Evolutionary conservation across 192 early-diverging fungal species (phyloP).

Genomic region (Coemansia asiatica): DNA sequence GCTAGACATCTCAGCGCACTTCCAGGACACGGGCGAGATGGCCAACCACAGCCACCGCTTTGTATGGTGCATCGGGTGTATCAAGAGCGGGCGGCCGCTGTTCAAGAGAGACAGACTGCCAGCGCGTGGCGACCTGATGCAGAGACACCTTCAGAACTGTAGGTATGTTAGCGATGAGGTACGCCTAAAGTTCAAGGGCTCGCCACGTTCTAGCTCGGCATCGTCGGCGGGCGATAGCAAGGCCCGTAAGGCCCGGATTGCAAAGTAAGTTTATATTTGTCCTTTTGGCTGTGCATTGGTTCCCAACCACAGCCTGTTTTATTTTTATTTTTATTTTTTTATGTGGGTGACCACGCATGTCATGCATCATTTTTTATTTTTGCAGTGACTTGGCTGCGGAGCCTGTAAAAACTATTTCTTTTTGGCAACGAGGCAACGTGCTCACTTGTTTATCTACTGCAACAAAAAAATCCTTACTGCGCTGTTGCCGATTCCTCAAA

Average conservation of each 20-base stretch:
- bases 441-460: too few relatives aligned
- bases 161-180: conserved; percentile 42
- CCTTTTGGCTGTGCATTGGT: not conserved
- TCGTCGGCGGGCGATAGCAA: conserved; percentile 44
- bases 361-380: conserved; percentile 4
- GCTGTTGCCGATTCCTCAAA: too few relatives aligned
- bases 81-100: conserved; percentile 49
- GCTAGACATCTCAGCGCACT: conserved; percentile 52
- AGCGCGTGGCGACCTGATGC: conserved; percentile 55
- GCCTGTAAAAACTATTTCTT: not conserved
- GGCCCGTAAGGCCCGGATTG: conserved; percentile 30
- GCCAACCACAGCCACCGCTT: conserved; percentile 57
- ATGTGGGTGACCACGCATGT: not conserved
- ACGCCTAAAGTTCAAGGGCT: conserved; percentile 34
- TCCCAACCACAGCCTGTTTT: not conserved
- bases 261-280: conserved; percentile 35
- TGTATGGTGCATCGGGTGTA: conserved; percentile 55
- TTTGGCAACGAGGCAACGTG: not conserved
- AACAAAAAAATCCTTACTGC: too few relatives aligned
- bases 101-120: conserved; percentile 49
- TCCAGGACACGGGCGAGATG: conserved; percentile 58
- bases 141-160: conserved; percentile 47
- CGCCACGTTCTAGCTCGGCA: conserved; percentile 46
- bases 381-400: conserved; percentile 1
- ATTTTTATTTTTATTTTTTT: too few relatives aligned